Percentiles rank a stretch among this genome's conserved stretches.
phyloP scores from a whole-genome alignment of 1,284 basidiomycete species.

The Lignosus rhinocerotis region DNA sequence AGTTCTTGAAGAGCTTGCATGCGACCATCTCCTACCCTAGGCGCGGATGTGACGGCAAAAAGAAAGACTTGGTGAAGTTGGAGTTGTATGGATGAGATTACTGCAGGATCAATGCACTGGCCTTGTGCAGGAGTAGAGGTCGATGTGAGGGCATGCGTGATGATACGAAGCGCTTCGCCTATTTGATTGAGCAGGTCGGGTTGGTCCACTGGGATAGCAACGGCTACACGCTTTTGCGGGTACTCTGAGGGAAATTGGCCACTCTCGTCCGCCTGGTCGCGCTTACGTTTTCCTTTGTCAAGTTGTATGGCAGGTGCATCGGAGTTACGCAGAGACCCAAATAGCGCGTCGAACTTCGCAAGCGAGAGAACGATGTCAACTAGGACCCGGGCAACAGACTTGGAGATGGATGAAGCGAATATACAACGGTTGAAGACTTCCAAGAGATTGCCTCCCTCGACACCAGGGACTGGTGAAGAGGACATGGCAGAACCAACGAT shows the following conservation, averaged over 20 bases:
- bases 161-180: slow-evolving; percentile 54
- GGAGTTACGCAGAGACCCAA: slow-evolving; percentile 61
- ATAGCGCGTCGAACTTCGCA: slow-evolving; percentile 62
- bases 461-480: slow-evolving; percentile 48
- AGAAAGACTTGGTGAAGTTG: slow-evolving; percentile 73
- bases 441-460: slow-evolving; percentile 50
- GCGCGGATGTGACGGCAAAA: slow-evolving; percentile 68
- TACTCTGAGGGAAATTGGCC: slow-evolving; percentile 29
- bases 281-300: slow-evolving; percentile 68
- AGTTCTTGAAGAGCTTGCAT: slow-evolving; percentile 64
- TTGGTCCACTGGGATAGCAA: slow-evolving; percentile 22
- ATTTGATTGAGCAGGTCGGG: slow-evolving; percentile 49
- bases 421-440: slow-evolving; percentile 53
- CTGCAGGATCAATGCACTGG: slow-evolving; percentile 48
- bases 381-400: slow-evolving; percentile 52
- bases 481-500: slow-evolving; percentile 54
- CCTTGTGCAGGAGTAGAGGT: slow-evolving; percentile 32
- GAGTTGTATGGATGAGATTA: slow-evolving; percentile 65
- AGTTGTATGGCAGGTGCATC: slow-evolving; percentile 58
- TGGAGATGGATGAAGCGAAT: slow-evolving; percentile 47
- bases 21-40: slow-evolving; percentile 51
- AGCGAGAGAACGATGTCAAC: slow-evolving; percentile 60
- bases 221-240: slow-evolving; percentile 45
- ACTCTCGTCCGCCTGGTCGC: slow-evolving; percentile 55
- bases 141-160: slow-evolving; percentile 48